Evolutionary conservation across 352 stramenopile species (phyloP).

Genomic region (Pythium sukuiense): DNA sequence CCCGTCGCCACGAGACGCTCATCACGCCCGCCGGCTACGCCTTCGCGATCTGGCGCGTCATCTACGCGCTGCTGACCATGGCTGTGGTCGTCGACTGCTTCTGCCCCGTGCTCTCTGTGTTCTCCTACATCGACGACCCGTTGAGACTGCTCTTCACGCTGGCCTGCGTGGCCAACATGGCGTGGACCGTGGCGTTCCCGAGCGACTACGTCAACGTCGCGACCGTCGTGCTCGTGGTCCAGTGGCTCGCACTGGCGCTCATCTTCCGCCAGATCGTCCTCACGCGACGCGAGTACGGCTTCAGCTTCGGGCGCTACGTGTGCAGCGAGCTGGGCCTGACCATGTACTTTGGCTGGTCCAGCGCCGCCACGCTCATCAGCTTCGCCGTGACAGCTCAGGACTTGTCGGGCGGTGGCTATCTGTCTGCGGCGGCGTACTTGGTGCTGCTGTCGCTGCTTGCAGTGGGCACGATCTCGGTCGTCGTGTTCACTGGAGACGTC

Average conservation of each 20-base stretch:
- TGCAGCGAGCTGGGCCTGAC: constrained; percentile 61
- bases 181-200: constrained; percentile 72
- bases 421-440: constrained; percentile 60
- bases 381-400: constrained; percentile 64
- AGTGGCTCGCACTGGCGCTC: constrained; percentile 60
- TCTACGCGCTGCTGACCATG: constrained; percentile 64
- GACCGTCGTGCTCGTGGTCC: constrained; percentile 48
- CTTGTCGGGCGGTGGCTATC: constrained; percentile 35
- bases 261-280: constrained; percentile 59
- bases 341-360: constrained; percentile 78
- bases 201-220: constrained; percentile 61
- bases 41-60: constrained; percentile 69
- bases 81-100: constrained; percentile 69
- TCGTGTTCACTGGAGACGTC: constrained; percentile 60
- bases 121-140: constrained; percentile 37
- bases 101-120: constrained; percentile 60
- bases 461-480: constrained; percentile 50
- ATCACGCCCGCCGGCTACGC: constrained; percentile 74
- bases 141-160: constrained; percentile 63
- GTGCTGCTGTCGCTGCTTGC: constrained; percentile 54
- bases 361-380: constrained; percentile 66
- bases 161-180: constrained; percentile 67
- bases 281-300: constrained; percentile 40
- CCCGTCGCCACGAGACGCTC: constrained; percentile 65
- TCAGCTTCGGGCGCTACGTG: constrained; percentile 50